Evolutionary conservation across 805 yeast genomes (phyloP), one percentile per base, ranked within the genome.

Genomic region (Hanseniaspora vineae): DNA sequence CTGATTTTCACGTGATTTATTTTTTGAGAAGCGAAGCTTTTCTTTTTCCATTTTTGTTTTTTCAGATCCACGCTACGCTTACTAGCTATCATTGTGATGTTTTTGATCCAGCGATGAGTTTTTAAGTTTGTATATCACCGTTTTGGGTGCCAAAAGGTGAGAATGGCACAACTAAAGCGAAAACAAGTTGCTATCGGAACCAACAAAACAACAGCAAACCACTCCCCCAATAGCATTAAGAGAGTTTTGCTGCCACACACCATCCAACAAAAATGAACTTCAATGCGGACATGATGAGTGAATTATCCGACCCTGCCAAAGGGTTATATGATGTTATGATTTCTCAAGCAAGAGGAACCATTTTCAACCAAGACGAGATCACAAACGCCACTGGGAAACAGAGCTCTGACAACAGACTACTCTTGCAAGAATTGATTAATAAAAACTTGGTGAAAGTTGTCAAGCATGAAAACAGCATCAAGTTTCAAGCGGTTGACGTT

Each of bases 401-500:
- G 31, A 68, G 76, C 49, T 45, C 58, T 43, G 77, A 75, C 46
- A 56, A 77, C 42, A 67, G 77, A 67, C 58, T 60, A 8, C 55
- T 73, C 39, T 72, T 75, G 1, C 82, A 79, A 57, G 75, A 73
- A 49, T 62, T 78, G 39, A 58, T 77, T 48, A 70, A 76, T 57
- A 70, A 71, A 50, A 80, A 81, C 53, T 68, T 85, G 50, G 71
- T 87, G 46, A 84, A 84, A 61, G 66, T 86, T 50, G 72, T 81
- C 23, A 83, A 80, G 55, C 77, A 72, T 52, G 81, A 81, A 49
- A 82, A 75, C 50, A 83, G 71, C 51, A 70, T 82, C 51, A 73
- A 74, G 58, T 92, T 88, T 66, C 84, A 83, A 59, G 87, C 89
- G 1, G 82, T 86, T 2, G 72, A 80, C 6, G 65, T 71, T 39